Evolutionary conservation across 2,329 filamentous ascomycete species (phyloP), one percentile per base, ranked within the genome.

Genomic region (Tympanopsis confertula): DNA sequence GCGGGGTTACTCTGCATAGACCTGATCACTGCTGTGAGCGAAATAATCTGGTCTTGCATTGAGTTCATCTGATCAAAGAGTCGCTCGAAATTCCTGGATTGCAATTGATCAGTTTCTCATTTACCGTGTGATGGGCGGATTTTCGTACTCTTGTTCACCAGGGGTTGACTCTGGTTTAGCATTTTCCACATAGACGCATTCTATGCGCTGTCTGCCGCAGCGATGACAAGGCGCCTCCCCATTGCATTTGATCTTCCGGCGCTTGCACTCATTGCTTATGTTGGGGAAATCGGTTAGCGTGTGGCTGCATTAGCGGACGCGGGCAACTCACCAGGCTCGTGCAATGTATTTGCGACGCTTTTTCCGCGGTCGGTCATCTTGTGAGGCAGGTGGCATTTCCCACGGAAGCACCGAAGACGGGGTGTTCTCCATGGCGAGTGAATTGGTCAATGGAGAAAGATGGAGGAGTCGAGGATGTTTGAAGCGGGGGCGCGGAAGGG

Each of bases 241-340:
- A 5, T 46, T 47, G 43, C 61, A 63, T 40, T 63, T 63, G 38
- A 63, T 55, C 39, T 63, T 63, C 19, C 57, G 45, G 28, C 56
- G 58, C 40, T 62, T 62, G 43, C 60, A 63, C 17, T 62, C 57
- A 36, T 62, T 32, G 17, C 20, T 38, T 14, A 19, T n/a, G n/a
- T 20, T 19, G 19, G 33, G 20, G 14, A 5, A 37, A 7, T 12
- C 37, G n/a, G 7, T 20, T 38, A 3, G 14, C 20, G 35, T 24
- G 24, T 17, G 37, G 36, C 5, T 17, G 19, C 3, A 19, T 39
- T 7, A 30, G 14, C 10, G 18, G 22, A 10, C 20, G 24, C 3
- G 24, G 12, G 17, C n/a, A 10, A 42, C 51, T 36, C 44, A 61
- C 57, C 57, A 61, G 13, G 57, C 57, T 3, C 57, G 50, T 5